phyloP scores from a whole-genome alignment of 345 rosid species.

The Mercurialis annua region DNA sequence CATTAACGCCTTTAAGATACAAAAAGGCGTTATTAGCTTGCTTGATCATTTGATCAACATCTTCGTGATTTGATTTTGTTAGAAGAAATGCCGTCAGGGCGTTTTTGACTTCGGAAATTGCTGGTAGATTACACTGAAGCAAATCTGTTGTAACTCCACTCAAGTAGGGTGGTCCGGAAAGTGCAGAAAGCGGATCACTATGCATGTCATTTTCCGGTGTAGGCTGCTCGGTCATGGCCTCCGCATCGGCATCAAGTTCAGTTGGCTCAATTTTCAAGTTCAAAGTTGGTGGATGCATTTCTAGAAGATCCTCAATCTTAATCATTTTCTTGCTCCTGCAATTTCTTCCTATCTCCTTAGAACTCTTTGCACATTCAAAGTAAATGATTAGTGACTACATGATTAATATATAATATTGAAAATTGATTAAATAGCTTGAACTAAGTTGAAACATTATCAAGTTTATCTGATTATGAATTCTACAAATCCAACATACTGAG shows the following conservation, averaged over 20 bases:
- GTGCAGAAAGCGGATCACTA: neutral
- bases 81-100: neutral
- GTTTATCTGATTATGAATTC: no score
- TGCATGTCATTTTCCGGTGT: neutral
- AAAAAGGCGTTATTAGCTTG: neutral
- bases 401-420: neutral
- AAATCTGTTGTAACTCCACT: neutral
- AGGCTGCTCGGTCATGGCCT: neutral
- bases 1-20: neutral
- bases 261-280: neutral
- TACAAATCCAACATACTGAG: no score
- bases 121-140: neutral
- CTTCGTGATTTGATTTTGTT: neutral
- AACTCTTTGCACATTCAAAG: neutral
- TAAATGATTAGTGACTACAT: neutral
- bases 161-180: neutral
- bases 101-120: neutral
- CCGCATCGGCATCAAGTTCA: no score
- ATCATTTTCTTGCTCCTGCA: neutral
- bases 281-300: neutral
- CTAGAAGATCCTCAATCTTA: neutral
- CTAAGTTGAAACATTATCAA: neutral
- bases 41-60: neutral
- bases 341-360: neutral
- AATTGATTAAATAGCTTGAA: neutral